These are phyloP conservation scores for Botrytis galanthina DNA, from an alignment of 2,329 filamentous ascomycete genomes.

Conservation along the genomic window DNA sequence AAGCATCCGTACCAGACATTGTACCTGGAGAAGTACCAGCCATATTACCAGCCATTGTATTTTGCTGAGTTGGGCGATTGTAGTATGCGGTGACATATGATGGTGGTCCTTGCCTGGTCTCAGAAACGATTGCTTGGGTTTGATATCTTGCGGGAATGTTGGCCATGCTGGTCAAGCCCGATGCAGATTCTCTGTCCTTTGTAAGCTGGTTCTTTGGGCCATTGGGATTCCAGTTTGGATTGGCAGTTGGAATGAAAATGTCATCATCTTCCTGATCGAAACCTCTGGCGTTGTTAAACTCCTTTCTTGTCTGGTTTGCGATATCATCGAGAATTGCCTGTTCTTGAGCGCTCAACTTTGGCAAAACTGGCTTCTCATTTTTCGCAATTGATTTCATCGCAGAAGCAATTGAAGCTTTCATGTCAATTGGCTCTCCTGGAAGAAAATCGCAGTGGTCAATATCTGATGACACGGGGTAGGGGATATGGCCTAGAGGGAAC, in stretches of 20 bases:
- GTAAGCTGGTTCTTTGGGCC: not conserved
- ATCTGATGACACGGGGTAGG: slow-evolving; percentile 12
- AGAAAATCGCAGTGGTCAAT: slow-evolving; percentile 15
- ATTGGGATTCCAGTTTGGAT: not conserved
- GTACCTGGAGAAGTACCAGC: not conserved
- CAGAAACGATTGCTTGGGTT: not conserved
- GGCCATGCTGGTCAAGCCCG: not conserved
- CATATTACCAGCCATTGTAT: not conserved
- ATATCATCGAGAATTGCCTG: not conserved
- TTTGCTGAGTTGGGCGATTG: slow-evolving; percentile 7
- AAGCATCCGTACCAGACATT: not conserved
- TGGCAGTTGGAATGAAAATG: not conserved
- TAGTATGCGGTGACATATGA: slow-evolving; percentile 9
- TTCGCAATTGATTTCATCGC: slow-evolving; percentile 2
- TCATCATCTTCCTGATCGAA: slow-evolving; percentile 15
- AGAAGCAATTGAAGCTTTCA: not conserved
- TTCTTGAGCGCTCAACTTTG: slow-evolving; percentile 1
- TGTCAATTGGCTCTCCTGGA: not conserved
- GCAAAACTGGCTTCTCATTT: slow-evolving; percentile 1
- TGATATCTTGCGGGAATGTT: not conserved
- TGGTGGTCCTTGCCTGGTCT: not conserved
- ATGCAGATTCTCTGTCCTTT: not conserved
- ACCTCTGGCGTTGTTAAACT: slow-evolving; percentile 5
- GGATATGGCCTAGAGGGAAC: slow-evolving; percentile 18
- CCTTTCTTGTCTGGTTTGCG: not conserved